Evolutionary conservation across 2,329 filamentous ascomycete genomes (phyloP).

Genomic region (Pestalotiopsis sp.): DNA sequence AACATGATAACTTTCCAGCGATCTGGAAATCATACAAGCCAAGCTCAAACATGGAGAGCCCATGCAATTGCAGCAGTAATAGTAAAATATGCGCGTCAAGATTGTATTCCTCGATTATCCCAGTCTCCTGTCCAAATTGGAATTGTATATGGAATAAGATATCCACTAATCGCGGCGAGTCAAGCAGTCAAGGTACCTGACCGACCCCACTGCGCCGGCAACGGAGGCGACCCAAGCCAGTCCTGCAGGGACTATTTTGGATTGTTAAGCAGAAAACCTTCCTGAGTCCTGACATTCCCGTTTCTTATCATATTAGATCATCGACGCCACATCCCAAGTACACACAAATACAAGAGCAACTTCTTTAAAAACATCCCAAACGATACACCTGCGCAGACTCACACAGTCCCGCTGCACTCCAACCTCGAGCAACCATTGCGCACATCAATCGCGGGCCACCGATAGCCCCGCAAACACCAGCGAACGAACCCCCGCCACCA

Average conservation of each 20-base stretch:
- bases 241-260: constrained; percentile 6
- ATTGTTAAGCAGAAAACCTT: constrained; percentile 16
- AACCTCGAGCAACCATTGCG: background rate
- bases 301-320: background rate
- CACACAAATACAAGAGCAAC: background rate
- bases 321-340: background rate
- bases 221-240: constrained; percentile 6
- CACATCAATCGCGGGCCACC: background rate
- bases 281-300: background rate
- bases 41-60: too few species aligned
- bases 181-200: background rate
- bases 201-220: constrained; percentile 13
- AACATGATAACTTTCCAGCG: too few species aligned
- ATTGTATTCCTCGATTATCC: too few species aligned
- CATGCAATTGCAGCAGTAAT: too few species aligned
- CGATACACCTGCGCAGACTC: background rate
- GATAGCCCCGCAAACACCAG: background rate
- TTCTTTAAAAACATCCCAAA: background rate
- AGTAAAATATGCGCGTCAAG: too few species aligned
- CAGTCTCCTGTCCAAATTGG: too few species aligned
- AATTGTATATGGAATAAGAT: too few species aligned
- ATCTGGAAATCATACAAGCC: too few species aligned
- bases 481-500: constrained; percentile 36
- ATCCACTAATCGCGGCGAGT: background rate
- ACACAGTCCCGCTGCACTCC: background rate